Evolutionary conservation across 1,284 basidiomycete species (phyloP), one percentile per base, ranked within the genome.

Genomic region (Rhodotorula sp.): DNA sequence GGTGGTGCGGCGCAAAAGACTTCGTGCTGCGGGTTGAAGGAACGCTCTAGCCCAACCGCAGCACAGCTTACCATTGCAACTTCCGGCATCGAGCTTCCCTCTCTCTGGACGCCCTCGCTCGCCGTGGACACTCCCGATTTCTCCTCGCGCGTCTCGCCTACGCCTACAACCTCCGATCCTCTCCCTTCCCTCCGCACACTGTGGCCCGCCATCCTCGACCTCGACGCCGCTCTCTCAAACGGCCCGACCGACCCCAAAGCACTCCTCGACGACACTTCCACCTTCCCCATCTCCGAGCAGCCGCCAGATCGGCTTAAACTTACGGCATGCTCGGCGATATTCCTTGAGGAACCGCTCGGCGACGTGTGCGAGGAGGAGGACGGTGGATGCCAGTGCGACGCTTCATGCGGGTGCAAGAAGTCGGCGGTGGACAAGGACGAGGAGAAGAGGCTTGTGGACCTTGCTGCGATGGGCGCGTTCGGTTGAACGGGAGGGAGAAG

Each of bases 151-250:
- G 36, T 36, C 46, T 19, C 55, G 24, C 11, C 32, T 7, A 24
- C 48, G 19, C 13, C 30, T 1, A 5, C n/a, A 30, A 39, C 29
- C 15, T 7, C 32, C 15, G 39, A 46, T 17, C 56, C 66, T 4
- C 48, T 68, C 20, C 67, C 67, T 5, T 60, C 57, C 4, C 34
- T 68, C 4, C 44, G 67, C 9, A 64, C 62, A 8, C 62, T 68
- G 4, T 56, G 59, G 32, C 67, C 67, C 22, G 67, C 62, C 3
- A 44, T 67, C 24, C 53, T 68, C 67, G 67, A 68, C 27, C 44
- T 56, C 51, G 47, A 48, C 49, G 34, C 46, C n/a, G 19, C 36
- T 10, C 36, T 11, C 34, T 15, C 32, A 34, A 36, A 32, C 59
- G 20, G 32, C 32, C 52, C 30, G 6, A 20, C 11, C 48, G 48